Evolutionary conservation across 164 flowering plant species (phyloP).

Genomic region (Chimonanthus salicifolius): DNA sequence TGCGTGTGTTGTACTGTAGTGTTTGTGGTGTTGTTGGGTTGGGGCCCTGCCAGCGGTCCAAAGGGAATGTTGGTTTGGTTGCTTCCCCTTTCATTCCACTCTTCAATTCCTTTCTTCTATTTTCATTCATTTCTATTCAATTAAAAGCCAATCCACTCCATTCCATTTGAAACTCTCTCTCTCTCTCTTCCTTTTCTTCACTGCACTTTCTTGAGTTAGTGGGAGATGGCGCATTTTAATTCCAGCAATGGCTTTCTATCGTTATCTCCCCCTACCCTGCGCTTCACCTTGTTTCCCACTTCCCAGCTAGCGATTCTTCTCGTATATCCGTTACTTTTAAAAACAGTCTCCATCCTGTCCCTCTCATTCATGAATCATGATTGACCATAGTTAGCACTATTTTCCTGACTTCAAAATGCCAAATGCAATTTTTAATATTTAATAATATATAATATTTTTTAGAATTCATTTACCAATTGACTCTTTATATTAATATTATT

Average conservation of each 20-base stretch:
- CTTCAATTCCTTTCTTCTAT: neutral
- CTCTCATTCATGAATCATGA: too few species aligned
- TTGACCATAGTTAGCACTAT: too few species aligned
- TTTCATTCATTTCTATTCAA: neutral
- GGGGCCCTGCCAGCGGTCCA: neutral
- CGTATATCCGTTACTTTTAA: too few species aligned
- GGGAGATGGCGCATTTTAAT: neutral
- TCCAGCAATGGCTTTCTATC: neutral
- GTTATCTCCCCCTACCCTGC: neutral
- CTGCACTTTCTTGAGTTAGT: neutral
- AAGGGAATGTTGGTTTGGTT: neutral
- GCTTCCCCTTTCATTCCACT: neutral
- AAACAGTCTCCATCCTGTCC: too few species aligned
- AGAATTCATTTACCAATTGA: too few species aligned
- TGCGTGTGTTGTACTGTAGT: too few species aligned
- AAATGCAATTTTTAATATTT: too few species aligned
- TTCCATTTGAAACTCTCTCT: neutral
- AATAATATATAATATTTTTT: too few species aligned
- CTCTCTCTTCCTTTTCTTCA: neutral
- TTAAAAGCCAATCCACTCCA: neutral
- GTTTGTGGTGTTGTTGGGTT: neutral
- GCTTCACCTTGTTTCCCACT: neutral
- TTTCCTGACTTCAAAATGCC: too few species aligned
- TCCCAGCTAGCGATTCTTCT: neutral
- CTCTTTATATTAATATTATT: too few species aligned